These are phyloP conservation scores for Croton setiger DNA, from an alignment of 441 rosid species.

Conservation along the genomic window DNA sequence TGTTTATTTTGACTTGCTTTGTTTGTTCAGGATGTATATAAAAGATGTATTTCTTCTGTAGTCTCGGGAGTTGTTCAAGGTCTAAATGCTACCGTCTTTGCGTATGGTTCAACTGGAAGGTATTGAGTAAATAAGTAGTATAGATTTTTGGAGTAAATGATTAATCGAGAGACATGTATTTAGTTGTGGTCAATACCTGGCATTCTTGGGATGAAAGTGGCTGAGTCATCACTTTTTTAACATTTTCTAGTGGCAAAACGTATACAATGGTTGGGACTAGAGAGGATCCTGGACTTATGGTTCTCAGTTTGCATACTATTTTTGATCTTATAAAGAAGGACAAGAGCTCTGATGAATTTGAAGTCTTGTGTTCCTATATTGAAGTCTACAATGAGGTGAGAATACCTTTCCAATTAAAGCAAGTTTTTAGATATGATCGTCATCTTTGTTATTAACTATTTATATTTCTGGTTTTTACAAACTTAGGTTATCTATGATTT, in stretches of 20 bases:
- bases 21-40: conserved; percentile 58
- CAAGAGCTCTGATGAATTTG: conserved; percentile 66
- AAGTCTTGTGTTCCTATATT: conserved; percentile 87
- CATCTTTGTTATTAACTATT: conserved; percentile 10
- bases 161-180: neutral
- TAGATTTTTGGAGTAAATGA: neutral
- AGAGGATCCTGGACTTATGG: conserved; percentile 95
- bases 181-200: neutral
- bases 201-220: neutral
- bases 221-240: neutral
- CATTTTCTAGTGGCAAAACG: conserved; percentile 72
- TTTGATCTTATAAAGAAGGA: conserved; percentile 68
- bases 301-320: conserved; percentile 78
- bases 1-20: neutral
- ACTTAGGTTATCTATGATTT: conserved; percentile 88
- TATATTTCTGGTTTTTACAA: conserved; percentile 7
- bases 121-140: conserved; percentile 21
- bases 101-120: conserved; percentile 96
- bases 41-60: conserved; percentile 51
- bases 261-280: conserved; percentile 92
- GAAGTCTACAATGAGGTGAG: conserved; percentile 95
- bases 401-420: conserved; percentile 12
- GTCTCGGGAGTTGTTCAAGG: conserved; percentile 83
- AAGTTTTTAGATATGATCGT: neutral
- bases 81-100: conserved; percentile 88